These are phyloP conservation scores for Macrolepiota albuminosa DNA, from an alignment of 768 basidiomycete genomes.

Conservation along the genomic window DNA sequence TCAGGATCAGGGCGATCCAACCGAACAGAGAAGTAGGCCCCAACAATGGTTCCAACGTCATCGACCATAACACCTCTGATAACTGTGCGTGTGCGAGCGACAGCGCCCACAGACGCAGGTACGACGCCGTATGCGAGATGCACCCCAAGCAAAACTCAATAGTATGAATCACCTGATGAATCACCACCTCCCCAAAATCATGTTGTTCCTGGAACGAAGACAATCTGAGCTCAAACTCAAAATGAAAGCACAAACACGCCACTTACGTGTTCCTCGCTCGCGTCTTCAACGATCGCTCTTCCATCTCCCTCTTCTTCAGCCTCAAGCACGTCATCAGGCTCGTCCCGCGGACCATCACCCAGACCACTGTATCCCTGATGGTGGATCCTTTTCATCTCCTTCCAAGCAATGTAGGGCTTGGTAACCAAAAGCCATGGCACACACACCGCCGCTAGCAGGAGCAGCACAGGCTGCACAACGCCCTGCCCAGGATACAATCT, in stretches of 20 bases:
- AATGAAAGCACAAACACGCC: slow-evolving; percentile 7
- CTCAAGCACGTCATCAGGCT: slow-evolving; percentile 60
- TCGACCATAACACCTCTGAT: slow-evolving; percentile 88
- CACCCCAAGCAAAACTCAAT: slow-evolving; percentile 99
- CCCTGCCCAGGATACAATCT: slow-evolving; percentile 87
- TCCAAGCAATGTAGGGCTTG: slow-evolving; percentile 90
- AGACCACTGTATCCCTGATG: slow-evolving; percentile 80
- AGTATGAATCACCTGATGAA: slow-evolving; percentile 97
- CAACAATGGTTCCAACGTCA: slow-evolving; percentile 69
- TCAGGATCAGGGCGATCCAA: slow-evolving; percentile 42
- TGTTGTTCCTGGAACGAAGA: slow-evolving; percentile 58
- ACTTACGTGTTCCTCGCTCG: slow-evolving; percentile 71
- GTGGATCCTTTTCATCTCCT: slow-evolving; percentile 81
- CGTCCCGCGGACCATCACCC: slow-evolving; percentile 48
- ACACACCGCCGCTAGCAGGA: slow-evolving; percentile 77
- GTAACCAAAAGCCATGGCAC: slow-evolving; percentile 92
- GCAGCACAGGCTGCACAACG: slow-evolving; percentile 73
- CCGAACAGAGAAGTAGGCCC: slow-evolving; percentile 65
- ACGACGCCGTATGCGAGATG: slow-evolving; percentile 95
- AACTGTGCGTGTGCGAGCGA: slow-evolving; percentile 97
- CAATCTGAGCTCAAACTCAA: not conserved
- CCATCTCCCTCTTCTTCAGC: slow-evolving; percentile 82
- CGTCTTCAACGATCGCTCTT: slow-evolving; percentile 66
- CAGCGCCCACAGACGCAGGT: slow-evolving; percentile 93
- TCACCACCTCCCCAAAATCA: slow-evolving; percentile 91